phyloP scores from a whole-genome alignment of 2,329 filamentous ascomycete species.

The Beauveria bassiana region DNA sequence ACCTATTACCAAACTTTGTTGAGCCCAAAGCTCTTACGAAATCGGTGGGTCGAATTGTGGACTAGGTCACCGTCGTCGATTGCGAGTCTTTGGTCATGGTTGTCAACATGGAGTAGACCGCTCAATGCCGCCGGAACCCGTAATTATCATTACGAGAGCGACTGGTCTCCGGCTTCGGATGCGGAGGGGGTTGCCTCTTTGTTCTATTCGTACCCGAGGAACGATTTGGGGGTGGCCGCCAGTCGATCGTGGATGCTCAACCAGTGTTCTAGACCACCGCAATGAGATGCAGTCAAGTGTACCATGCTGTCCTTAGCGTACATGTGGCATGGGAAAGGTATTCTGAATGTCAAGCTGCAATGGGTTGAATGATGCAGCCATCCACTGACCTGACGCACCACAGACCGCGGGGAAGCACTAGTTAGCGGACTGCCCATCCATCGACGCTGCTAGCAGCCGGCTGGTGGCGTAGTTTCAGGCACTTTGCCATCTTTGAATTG shows the following conservation, averaged over 20 bases:
- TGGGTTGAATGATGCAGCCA: no score
- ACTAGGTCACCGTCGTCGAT: not conserved
- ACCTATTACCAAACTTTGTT: not conserved
- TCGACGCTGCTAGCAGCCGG: no score
- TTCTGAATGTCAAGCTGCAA: not conserved
- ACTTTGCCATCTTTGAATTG: no score
- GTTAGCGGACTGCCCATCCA: no score
- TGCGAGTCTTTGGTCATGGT: not conserved
- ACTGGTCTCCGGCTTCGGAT: conserved; percentile 8
- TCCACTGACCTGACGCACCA: no score
- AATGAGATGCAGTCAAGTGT: not conserved
- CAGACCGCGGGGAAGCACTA: no score
- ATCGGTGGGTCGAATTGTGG: conserved; percentile 12
- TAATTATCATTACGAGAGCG: not conserved
- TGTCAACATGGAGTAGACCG: conserved; percentile 6
- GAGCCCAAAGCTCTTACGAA: conserved; percentile 8
- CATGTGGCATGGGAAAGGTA: not conserved
- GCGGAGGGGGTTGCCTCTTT: not conserved
- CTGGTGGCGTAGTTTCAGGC: no score
- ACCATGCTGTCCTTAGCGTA: not conserved
- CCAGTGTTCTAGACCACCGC: not conserved
- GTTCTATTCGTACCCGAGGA: not conserved
- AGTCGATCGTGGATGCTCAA: not conserved
- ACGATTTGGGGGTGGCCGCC: not conserved
- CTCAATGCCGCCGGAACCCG: conserved; percentile 11